A percentile compares a stretch with the other conserved stretches of the same genome.
Conservation (phyloP, 768 basidiomycete species). For the Leucosporidium creatinivorum region DNA sequence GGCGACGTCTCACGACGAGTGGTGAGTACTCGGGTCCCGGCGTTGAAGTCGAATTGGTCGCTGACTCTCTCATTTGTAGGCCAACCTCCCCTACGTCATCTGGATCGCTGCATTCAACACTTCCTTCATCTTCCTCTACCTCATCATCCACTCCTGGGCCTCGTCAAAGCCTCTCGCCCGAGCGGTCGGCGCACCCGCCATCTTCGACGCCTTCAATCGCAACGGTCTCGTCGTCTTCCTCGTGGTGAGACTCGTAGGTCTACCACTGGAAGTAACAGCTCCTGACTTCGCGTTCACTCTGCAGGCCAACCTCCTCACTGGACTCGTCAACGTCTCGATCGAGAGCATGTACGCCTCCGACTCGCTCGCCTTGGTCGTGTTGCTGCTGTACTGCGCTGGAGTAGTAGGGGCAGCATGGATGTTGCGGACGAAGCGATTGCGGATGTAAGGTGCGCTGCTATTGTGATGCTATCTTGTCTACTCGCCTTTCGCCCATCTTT, state of each 20-base stretch:
- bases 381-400: constrained; percentile 55
- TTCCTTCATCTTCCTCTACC: constrained; percentile 71
- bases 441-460: constrained; percentile 14
- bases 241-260: too few relatives aligned
- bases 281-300: background rate
- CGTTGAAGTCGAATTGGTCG: background rate
- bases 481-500: too few relatives aligned
- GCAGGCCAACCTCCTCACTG: constrained; percentile 82
- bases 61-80: constrained; percentile 48
- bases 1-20: constrained; percentile 54
- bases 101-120: constrained; percentile 88
- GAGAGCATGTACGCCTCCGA: constrained; percentile 70
- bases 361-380: constrained; percentile 53
- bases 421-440: constrained; percentile 30
- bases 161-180: constrained; percentile 33
- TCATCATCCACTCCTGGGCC: constrained; percentile 68
- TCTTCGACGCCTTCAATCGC: constrained; percentile 74
- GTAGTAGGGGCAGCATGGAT: constrained; percentile 45
- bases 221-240: constrained; percentile 77
- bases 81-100: constrained; percentile 77
- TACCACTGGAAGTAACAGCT: too few relatives aligned
- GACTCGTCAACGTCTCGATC: constrained; percentile 69
- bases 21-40: constrained; percentile 45
- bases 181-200: constrained; percentile 36
- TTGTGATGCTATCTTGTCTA: too few relatives aligned